Conservation (phyloP, 495 filamentous ascomycete species). For the Arthonia radiata region DNA sequence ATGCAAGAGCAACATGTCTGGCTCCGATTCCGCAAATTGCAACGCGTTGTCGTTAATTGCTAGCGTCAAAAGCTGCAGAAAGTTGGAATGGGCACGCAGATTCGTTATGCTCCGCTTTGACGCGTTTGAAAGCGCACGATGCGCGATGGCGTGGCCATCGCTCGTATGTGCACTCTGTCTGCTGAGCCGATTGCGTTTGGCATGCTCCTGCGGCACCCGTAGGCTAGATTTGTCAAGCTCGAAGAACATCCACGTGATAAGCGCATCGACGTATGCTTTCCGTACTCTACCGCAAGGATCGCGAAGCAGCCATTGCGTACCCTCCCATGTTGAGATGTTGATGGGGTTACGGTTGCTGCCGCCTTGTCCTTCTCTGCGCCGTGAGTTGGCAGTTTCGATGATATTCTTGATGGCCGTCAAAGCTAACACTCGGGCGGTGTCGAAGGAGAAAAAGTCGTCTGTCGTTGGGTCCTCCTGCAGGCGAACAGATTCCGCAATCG, state of each 20-base stretch:
- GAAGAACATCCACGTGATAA: constrained; percentile 55
- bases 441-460: constrained; percentile 47
- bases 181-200: constrained; percentile 11
- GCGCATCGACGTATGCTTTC: constrained; percentile 57
- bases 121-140: constrained; percentile 43
- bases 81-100: constrained; percentile 33
- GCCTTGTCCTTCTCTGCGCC: constrained; percentile 28
- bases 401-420: constrained; percentile 63
- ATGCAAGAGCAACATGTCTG: constrained; percentile 51
- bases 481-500: constrained; percentile 18
- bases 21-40: constrained; percentile 39
- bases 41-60: constrained; percentile 66
- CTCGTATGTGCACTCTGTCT: constrained; percentile 13
- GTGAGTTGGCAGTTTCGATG: constrained; percentile 49
- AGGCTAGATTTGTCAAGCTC: constrained; percentile 51
- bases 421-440: constrained; percentile 46
- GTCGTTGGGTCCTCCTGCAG: constrained; percentile 19
- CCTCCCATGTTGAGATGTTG: constrained; percentile 63
- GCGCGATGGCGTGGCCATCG: constrained; percentile 22
- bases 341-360: constrained; percentile 47
- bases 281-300: constrained; percentile 54
- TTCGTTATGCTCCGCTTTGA: constrained; percentile 34
- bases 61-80: constrained; percentile 64
- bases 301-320: constrained; percentile 66
- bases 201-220: constrained; percentile 28